phyloP scores from a whole-genome alignment of 2,329 filamentous ascomycete species.

The Colletotrichum paranaense region DNA sequence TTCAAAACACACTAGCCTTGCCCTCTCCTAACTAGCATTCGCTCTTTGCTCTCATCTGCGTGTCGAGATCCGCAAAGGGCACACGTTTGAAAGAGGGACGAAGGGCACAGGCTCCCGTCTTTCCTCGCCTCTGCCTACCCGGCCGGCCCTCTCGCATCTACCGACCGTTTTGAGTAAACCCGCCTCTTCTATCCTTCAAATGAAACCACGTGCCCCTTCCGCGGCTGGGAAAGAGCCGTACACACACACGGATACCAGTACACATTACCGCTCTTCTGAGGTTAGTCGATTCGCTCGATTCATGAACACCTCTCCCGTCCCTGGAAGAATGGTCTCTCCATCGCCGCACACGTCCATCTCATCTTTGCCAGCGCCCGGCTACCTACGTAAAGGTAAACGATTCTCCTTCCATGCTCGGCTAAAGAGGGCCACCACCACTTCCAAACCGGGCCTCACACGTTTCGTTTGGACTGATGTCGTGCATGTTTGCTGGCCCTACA shows the following conservation, averaged over 20 bases:
- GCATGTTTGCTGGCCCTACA: neutral
- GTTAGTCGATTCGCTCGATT: neutral
- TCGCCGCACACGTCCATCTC: neutral
- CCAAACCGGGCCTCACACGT: conserved; percentile 23
- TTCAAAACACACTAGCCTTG: conserved; percentile 13
- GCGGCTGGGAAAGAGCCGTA: conserved; percentile 6
- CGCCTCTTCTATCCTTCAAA: neutral
- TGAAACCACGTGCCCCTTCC: conserved; percentile 16
- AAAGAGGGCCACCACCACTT: neutral
- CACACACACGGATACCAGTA: neutral
- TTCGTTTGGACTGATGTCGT: conserved; percentile 36
- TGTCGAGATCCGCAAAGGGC: neutral
- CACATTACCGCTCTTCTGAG: neutral
- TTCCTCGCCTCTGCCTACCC: neutral
- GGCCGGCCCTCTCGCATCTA: conserved; percentile 1
- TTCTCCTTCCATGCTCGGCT: neutral
- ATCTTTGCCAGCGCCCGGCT: neutral
- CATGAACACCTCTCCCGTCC: neutral
- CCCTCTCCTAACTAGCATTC: neutral
- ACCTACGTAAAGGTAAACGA: neutral
- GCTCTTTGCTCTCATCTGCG: neutral
- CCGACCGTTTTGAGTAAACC: conserved; percentile 3
- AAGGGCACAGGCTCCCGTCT: conserved; percentile 20
- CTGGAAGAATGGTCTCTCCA: neutral
- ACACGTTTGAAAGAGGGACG: neutral